Base-by-base conservation (phyloP, 345 rosid species). In the Acer saccharum region DNA sequence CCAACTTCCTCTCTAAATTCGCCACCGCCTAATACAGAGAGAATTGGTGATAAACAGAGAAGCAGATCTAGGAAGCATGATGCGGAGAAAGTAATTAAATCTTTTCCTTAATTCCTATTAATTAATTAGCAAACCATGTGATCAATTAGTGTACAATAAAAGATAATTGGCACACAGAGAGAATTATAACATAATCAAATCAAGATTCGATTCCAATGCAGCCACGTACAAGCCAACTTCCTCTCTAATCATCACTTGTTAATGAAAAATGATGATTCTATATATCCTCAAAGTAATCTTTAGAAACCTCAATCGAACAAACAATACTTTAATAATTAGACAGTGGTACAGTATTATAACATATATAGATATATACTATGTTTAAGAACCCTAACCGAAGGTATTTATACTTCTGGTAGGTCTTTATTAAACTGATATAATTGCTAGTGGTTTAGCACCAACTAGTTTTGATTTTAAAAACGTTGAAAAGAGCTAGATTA, bases 381-480 rank as follows among this genome's bases (percentile, higher is more conserved):
- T 71, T 32, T 54, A 11, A 14, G 17, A 54, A 52, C 12, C 13
- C 12, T 48, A 18, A 69, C 32, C 11, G 20, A 39, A 41, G n/a
- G 55, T 71, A 60, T 58, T 58, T 70, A 74, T 74, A 77, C 77
- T n/a, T 0, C 17, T 27, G 43, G 32, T 66, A 35, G 62, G 32
- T 52, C 68, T 41, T 65, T 17, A 41, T 35, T 61, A 62, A 35
- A 74, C 74, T 44, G 55, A 4, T 35, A 35, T 10, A 65, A 35
- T 46, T 76, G 79, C 5, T 35, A 83, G 82, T 79, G 79, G 76
- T 74, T 76, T 11, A 48, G 78, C 81, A 83, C 81, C 83, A 71
- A 41, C 66, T 68, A 57, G n/a, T 32, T 76, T 52, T 43, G 60
- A 73, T 71, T 20, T 58, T 0, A 54, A 64, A 43, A 18, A 21